phyloP scores from a whole-genome alignment of 2,329 filamentous ascomycete species.

The Truncatella angustata region DNA sequence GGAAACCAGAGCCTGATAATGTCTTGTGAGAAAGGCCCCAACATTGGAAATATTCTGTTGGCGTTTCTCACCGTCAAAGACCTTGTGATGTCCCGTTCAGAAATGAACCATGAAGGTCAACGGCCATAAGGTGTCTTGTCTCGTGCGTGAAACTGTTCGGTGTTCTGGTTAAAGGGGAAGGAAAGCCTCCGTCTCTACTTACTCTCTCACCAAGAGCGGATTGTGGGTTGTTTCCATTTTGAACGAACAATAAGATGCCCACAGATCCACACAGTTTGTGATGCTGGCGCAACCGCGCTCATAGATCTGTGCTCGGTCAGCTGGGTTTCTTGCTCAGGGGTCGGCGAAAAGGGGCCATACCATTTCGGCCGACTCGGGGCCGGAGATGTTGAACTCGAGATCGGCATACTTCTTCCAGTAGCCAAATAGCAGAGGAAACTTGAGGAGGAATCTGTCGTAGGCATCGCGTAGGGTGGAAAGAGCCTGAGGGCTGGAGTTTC shows the following conservation, averaged over 20 bases:
- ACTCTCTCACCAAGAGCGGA: slow-evolving; percentile 96
- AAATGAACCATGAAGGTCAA: slow-evolving; percentile 27
- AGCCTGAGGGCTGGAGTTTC: slow-evolving; percentile 93
- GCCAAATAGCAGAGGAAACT: slow-evolving; percentile 92
- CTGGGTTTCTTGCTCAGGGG: too few relatives aligned
- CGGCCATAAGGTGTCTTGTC: slow-evolving; percentile 22
- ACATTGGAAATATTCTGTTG: slow-evolving; percentile 53
- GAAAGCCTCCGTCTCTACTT: slow-evolving; percentile 74
- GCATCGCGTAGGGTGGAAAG: slow-evolving; percentile 82
- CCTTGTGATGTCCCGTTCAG: slow-evolving; percentile 33
- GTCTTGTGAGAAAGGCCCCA: slow-evolving; percentile 65
- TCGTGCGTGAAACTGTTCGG: slow-evolving; percentile 31
- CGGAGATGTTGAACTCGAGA: slow-evolving; percentile 93
- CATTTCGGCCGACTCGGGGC: slow-evolving; percentile 96
- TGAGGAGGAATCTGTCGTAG: slow-evolving; percentile 90
- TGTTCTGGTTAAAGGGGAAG: slow-evolving; percentile 61
- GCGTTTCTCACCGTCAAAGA: slow-evolving; percentile 69
- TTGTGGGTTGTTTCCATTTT: slow-evolving; percentile 98
- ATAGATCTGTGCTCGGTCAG: slow-evolving; percentile 65
- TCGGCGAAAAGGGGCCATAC: too few relatives aligned
- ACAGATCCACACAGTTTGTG: slow-evolving; percentile 90
- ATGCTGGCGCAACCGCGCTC: slow-evolving; percentile 94
- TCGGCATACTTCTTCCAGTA: slow-evolving; percentile 99
- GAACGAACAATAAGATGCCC: slow-evolving; percentile 96
- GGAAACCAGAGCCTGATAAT: slow-evolving; percentile 58